Evolutionary conservation across 2,329 filamentous ascomycete species (phyloP), one percentile per base, ranked within the genome.

Genomic region (Penicillium sclerotiorum): DNA sequence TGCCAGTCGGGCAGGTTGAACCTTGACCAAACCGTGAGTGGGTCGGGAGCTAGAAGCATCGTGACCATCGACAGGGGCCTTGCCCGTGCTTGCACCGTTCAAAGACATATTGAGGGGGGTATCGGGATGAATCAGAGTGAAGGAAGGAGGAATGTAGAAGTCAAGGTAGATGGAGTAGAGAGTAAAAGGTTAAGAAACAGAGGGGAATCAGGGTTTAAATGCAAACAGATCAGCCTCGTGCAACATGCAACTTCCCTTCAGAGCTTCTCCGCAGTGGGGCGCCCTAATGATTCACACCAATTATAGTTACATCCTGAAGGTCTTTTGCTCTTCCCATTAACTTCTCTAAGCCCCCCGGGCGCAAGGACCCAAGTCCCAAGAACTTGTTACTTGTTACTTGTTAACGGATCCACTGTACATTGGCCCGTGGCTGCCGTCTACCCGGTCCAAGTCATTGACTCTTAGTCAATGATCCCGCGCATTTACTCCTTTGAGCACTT

Each of bases 1-100:
- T 60, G 91, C 89, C 62, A 86, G 80, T 52, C 84, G 83, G 13
- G 93, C 90, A 18, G 90, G 92, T 66, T 92, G 82, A 40, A 96
- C 91, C 3, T 77, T 72, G 74, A 91, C 87, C 62, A 84, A 73
- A 33, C 74, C 73, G 35, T 67, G 80, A 9, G 58, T 73, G 11
- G 56, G 73, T 8, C 77, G 61, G 39, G 76, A 74, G 68, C 84
- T 80, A 53, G 49, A 30, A 22, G 49, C 39, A 15, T 55, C 27
- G 6, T 56, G 56, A 15, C 55, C 33, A 28, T 38, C 39, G 23
- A 50, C 63, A 12, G 68, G 62, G 25, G 69, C 65, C 51, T 74
- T 74, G 60, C 71, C 65, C 46, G 60, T 69, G 52, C 53, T 47
- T 47, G 57, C 45, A 45, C 56, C 61, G 47, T 56, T 59, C n/a